Conservation (phyloP, 1,139 yeast genomes). For the Yamadazyma sp. region DNA sequence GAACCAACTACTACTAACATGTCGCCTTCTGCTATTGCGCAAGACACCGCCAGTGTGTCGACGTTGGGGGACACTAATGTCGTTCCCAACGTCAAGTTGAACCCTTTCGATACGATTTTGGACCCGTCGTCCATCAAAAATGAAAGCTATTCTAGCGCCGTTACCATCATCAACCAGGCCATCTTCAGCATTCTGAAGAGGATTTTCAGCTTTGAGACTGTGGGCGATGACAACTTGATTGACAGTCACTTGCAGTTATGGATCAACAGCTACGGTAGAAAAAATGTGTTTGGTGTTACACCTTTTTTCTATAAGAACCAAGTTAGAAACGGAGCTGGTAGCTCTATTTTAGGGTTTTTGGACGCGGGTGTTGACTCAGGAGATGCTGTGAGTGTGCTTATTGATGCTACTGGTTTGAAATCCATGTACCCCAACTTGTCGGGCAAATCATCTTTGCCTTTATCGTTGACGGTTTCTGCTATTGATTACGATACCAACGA, state of each 20-base stretch:
- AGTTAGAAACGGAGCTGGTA: slow-evolving; percentile 83
- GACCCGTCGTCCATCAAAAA: slow-evolving; percentile 56
- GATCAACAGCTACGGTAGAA: slow-evolving; percentile 51
- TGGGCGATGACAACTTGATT: slow-evolving; percentile 60
- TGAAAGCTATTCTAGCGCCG: slow-evolving; percentile 59
- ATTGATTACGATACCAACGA: slow-evolving; percentile 58
- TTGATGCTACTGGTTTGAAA: slow-evolving; percentile 67
- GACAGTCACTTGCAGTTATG: slow-evolving; percentile 64
- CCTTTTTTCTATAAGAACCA: slow-evolving; percentile 65
- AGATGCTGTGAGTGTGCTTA: slow-evolving; percentile 52
- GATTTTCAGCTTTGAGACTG: slow-evolving; percentile 68
- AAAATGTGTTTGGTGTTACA: slow-evolving; percentile 54
- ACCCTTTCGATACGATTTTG: slow-evolving; percentile 59
- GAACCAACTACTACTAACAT: neutral
- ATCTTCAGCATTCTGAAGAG: slow-evolving; percentile 61
- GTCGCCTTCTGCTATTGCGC: slow-evolving; percentile 4
- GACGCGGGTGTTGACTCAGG: slow-evolving; percentile 33
- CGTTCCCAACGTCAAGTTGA: slow-evolving; percentile 18
- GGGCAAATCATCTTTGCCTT: slow-evolving; percentile 45
- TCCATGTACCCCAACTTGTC: slow-evolving; percentile 58
- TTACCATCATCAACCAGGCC: slow-evolving; percentile 62
- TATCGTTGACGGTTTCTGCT: slow-evolving; percentile 73
- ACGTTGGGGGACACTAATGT: slow-evolving; percentile 1
- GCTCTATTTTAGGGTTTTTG: slow-evolving; percentile 74
- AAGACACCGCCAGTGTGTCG: slow-evolving; percentile 2